Evolutionary conservation across 345 rosid genomes (phyloP).

Genomic region (Hypericum androsaemum): DNA sequence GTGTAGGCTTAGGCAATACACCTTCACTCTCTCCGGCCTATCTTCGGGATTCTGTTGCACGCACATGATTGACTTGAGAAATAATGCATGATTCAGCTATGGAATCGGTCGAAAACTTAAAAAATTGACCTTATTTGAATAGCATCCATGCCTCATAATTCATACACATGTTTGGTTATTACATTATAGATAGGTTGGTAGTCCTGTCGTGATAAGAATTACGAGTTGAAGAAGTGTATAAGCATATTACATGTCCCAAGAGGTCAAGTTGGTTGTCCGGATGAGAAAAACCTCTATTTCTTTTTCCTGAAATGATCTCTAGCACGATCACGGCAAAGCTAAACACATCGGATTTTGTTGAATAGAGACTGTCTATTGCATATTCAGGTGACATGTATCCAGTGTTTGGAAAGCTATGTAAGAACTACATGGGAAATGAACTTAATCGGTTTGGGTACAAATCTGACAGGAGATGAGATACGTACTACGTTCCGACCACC

Average conservation of each 20-base stretch:
- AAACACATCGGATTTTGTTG: neutral
- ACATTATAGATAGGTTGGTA: neutral
- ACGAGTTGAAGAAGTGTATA: too few species aligned
- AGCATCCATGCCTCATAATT: neutral
- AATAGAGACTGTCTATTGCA: neutral
- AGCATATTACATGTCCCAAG: neutral
- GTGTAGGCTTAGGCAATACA: neutral
- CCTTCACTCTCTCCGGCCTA: constrained; percentile 1
- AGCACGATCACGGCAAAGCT: neutral
- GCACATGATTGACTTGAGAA: neutral
- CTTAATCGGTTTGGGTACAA: neutral
- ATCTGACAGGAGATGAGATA: neutral
- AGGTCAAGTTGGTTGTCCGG: neutral
- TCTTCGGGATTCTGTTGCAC: constrained; percentile 1
- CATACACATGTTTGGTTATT: neutral
- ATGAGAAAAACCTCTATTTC: neutral
- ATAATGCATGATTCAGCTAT: neutral
- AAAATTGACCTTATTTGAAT: neutral
- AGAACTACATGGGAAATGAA: too few species aligned
- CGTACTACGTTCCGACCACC: constrained; percentile 3
- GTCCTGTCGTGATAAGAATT: too few species aligned
- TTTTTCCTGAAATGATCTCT: neutral
- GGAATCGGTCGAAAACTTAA: neutral
- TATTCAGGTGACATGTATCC: neutral
- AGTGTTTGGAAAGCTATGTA: too few species aligned